phyloP scores from a whole-genome alignment of 768 basidiomycete genomes.

The Trametes elegans region DNA sequence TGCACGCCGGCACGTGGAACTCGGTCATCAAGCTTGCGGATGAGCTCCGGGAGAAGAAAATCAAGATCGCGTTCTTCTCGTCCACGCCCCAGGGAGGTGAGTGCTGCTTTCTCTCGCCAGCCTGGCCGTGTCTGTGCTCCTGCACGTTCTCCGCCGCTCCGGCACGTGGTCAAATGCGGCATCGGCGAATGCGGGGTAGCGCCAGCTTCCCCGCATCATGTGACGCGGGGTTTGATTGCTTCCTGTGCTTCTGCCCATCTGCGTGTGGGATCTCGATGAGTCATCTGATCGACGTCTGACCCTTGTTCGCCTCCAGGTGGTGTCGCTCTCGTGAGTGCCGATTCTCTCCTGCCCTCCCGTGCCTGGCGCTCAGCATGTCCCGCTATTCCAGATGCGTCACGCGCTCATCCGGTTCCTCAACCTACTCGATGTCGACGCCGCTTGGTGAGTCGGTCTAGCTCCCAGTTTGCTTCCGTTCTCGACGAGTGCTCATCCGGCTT shows the following conservation, averaged over 20 bases:
- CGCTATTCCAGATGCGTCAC: slow-evolving; percentile 74
- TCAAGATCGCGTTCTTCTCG: slow-evolving; percentile 92
- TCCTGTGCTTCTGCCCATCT: slow-evolving; percentile 4
- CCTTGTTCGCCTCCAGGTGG: slow-evolving; percentile 54
- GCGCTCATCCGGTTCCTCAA: slow-evolving; percentile 85
- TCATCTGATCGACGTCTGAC: slow-evolving; percentile 14
- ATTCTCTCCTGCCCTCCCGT: slow-evolving; percentile 11
- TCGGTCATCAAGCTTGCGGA: slow-evolving; percentile 79
- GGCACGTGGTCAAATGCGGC: background rate
- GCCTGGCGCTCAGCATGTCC: slow-evolving; percentile 23
- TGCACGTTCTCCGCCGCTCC: background rate
- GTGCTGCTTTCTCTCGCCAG: slow-evolving; percentile 21
- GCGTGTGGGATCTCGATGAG: background rate
- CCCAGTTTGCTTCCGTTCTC: background rate
- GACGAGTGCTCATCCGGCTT: slow-evolving; percentile 10
- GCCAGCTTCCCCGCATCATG: slow-evolving; percentile 9
- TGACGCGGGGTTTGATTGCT: slow-evolving; percentile 28
- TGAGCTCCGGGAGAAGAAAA: slow-evolving; percentile 81
- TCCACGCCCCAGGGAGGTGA: slow-evolving; percentile 92
- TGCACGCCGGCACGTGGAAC: slow-evolving; percentile 74
- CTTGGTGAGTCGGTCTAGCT: slow-evolving; percentile 55
- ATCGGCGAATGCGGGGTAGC: slow-evolving; percentile 13
- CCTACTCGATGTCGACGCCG: slow-evolving; percentile 74
- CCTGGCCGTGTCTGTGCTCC: background rate
- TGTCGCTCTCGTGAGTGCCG: slow-evolving; percentile 76